Conservation (phyloP, 768 basidiomycete species). For the Cubamyces sp. region DNA sequence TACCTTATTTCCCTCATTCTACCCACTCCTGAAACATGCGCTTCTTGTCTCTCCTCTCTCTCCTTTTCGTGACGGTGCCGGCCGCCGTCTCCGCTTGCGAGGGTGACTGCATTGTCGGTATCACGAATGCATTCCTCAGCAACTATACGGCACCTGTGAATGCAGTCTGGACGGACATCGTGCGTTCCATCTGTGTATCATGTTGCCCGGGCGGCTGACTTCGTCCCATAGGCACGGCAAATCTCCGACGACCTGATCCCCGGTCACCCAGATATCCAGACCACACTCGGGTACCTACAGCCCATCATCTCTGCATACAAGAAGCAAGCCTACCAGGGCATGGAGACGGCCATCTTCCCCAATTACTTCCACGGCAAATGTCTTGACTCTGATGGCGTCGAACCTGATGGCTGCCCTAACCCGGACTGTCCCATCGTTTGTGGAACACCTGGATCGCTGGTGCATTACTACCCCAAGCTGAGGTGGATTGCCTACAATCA, state of each 20-base stretch:
- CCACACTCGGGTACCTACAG: constrained; percentile 41
- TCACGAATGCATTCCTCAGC: constrained; percentile 56
- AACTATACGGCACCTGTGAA: constrained; percentile 54
- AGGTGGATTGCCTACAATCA: constrained; percentile 52
- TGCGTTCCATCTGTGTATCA: constrained; percentile 34
- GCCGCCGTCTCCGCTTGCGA: constrained; percentile 61
- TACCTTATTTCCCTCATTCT: background rate
- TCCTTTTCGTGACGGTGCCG: constrained; percentile 34
- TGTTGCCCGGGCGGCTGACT: constrained; percentile 7
- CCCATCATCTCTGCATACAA: constrained; percentile 54
- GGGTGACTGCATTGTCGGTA: constrained; percentile 65
- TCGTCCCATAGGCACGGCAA: constrained; percentile 39
- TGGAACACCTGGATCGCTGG: constrained; percentile 80
- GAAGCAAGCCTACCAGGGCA: constrained; percentile 44
- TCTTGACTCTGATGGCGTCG: constrained; percentile 50
- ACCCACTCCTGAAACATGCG: constrained; percentile 26
- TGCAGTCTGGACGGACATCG: constrained; percentile 45
- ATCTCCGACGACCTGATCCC: constrained; percentile 41
- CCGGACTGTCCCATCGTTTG: constrained; percentile 80
- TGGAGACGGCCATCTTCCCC: constrained; percentile 67
- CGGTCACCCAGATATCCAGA: constrained; percentile 27
- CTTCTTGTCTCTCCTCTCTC: constrained; percentile 19
- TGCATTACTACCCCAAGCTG: constrained; percentile 64
- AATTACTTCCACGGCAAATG: constrained; percentile 81
- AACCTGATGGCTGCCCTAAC: constrained; percentile 76